phyloP scores from a whole-genome alignment of 768 basidiomycete species.

The Tricholoma hemisulphureum region DNA sequence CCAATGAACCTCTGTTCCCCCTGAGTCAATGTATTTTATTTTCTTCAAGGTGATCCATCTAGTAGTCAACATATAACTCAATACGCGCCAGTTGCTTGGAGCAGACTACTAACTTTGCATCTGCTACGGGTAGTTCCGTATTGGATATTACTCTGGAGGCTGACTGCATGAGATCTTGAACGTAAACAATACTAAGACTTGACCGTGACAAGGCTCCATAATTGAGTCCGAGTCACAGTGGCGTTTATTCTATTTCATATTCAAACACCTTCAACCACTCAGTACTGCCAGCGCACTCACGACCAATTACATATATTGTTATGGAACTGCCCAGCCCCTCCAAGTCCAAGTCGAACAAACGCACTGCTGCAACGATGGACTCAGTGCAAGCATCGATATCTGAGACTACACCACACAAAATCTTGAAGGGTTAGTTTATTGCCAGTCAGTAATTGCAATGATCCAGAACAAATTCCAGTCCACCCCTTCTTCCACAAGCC shows the following conservation, averaged over 20 bases:
- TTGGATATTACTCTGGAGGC: conserved; percentile 52
- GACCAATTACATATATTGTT: too few relatives aligned
- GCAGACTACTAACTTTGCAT: conserved; percentile 53
- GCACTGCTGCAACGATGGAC: conserved; percentile 11
- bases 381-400: neutral
- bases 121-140: conserved; percentile 48
- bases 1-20: conserved; percentile 62
- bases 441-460: neutral
- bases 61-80: neutral
- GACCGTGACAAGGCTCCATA: neutral
- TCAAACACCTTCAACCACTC: too few relatives aligned
- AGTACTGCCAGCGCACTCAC: too few relatives aligned
- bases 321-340: conserved; percentile 5
- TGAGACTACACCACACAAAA: conserved; percentile 8
- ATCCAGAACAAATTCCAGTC: conserved; percentile 20
- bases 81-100: neutral
- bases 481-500: conserved; percentile 43
- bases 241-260: too few relatives aligned
- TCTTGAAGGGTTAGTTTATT: conserved; percentile 10
- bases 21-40: conserved; percentile 76
- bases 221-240: too few relatives aligned
- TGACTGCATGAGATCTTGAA: too few relatives aligned
- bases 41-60: conserved; percentile 88
- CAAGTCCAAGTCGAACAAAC: conserved; percentile 10
- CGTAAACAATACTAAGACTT: too few relatives aligned